Percentiles rank a stretch among this genome's conserved stretches.
These are phyloP conservation scores for Nakazawaea anatomiae DNA, from an alignment of 805 yeast genomes.

Conservation along the genomic window DNA sequence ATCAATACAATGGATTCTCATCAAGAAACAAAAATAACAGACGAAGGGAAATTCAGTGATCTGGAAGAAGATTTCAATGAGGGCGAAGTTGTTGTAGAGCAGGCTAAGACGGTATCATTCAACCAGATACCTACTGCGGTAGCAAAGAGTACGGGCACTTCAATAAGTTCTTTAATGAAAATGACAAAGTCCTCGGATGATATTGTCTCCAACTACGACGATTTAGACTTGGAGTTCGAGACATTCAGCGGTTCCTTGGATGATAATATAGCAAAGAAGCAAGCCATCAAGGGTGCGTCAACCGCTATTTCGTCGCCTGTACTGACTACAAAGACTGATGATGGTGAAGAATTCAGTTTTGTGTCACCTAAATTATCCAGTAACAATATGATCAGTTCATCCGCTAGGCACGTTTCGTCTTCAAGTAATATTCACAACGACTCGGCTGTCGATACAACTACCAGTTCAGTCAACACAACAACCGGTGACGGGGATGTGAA, in stretches of 20 bases:
- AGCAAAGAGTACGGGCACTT: background rate
- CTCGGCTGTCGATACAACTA: background rate
- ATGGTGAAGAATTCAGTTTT: conserved; percentile 3
- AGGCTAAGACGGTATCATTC: conserved; percentile 3
- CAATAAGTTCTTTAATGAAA: conserved; percentile 5
- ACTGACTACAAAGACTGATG: background rate
- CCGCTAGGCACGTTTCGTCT: background rate
- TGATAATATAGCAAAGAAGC: conserved; percentile 19
- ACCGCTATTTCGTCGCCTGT: background rate
- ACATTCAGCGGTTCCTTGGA: conserved; percentile 24
- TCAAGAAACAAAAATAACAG: background rate
- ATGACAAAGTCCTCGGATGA: conserved; percentile 7
- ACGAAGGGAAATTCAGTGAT: background rate
- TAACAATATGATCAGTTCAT: background rate
- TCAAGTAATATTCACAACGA: background rate
- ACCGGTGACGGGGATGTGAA: background rate
- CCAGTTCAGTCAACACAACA: background rate
- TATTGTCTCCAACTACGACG: conserved; percentile 17
- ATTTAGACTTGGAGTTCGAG: conserved; percentile 26
- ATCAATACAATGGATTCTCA: background rate
- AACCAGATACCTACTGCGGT: background rate
- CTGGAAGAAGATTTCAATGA: conserved; percentile 4
- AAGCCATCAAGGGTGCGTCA: background rate
- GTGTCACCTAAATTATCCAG: conserved; percentile 2
- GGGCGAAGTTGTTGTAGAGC: conserved; percentile 3